phyloP scores from a whole-genome alignment of 1,284 basidiomycete genomes.

The Pyrrhoderma lamaoense region DNA sequence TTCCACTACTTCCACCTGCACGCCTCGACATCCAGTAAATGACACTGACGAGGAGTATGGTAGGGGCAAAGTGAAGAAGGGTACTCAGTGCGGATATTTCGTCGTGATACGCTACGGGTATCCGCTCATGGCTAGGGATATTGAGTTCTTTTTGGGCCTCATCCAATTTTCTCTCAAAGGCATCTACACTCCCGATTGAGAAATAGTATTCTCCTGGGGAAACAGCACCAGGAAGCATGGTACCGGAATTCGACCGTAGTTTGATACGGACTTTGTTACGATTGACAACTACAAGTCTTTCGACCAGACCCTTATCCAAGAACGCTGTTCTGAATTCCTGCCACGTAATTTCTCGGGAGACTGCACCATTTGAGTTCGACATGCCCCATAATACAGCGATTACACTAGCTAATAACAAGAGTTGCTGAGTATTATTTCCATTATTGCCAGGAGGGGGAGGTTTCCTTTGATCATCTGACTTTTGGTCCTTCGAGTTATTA shows the following conservation, averaged over 20 bases:
- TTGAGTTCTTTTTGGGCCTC: slow-evolving; percentile 90
- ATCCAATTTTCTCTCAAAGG: slow-evolving; percentile 92
- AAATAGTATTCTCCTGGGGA: slow-evolving; percentile 78
- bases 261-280: slow-evolving; percentile 84
- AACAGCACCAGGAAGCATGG: slow-evolving; percentile 55
- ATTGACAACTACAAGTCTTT: slow-evolving; percentile 92
- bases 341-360: slow-evolving; percentile 92
- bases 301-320: slow-evolving; percentile 94
- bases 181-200: slow-evolving; percentile 96
- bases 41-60: slow-evolving; percentile 84
- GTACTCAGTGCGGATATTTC: slow-evolving; percentile 84
- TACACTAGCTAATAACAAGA: slow-evolving; percentile 51
- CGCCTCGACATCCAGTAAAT: slow-evolving; percentile 87
- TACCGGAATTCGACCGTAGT: slow-evolving; percentile 79
- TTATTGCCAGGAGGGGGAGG: slow-evolving; percentile 10
- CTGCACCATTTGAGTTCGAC: slow-evolving; percentile 49
- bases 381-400: slow-evolving; percentile 64
- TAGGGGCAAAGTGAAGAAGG: slow-evolving; percentile 90
- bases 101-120: slow-evolving; percentile 96
- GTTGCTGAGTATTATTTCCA: slow-evolving; percentile 31
- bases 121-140: slow-evolving; percentile 87
- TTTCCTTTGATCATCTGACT: slow-evolving; percentile 42
- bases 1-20: slow-evolving; percentile 56
- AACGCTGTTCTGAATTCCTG: slow-evolving; percentile 96
- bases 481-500: slow-evolving; percentile 32